Evolutionary conservation across 2,329 filamentous ascomycete species (phyloP).

Genomic region (Nemania abortiva): DNA sequence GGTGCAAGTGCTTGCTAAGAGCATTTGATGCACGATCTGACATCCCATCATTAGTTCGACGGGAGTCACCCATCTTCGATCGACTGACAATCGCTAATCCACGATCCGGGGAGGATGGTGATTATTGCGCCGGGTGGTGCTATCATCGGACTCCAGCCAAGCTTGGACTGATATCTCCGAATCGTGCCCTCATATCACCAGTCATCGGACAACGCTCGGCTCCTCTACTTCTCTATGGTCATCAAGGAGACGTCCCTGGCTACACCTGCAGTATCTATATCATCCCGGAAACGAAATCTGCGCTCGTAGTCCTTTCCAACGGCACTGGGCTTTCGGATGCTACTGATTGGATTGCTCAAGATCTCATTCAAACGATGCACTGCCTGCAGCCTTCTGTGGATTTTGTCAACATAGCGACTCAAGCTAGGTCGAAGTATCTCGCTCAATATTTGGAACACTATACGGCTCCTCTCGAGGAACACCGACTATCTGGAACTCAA

Average conservation of each 20-base stretch:
- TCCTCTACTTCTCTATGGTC: not conserved
- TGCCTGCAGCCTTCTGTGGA: not conserved
- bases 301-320: conserved; percentile 1
- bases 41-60: not conserved
- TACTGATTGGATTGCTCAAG: conserved; percentile 5
- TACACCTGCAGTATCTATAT: conserved; percentile 4
- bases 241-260: conserved; percentile 7
- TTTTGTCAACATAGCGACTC: not conserved
- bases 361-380: conserved; percentile 5
- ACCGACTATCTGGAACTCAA: not conserved
- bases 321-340: conserved; percentile 4
- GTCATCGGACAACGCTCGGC: not conserved
- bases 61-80: not conserved
- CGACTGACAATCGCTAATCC: not conserved
- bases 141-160: not conserved
- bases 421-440: not conserved
- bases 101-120: not conserved
- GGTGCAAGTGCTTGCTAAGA: not conserved
- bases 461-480: not conserved
- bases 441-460: not conserved
- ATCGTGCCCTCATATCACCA: not conserved
- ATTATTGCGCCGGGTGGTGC: conserved; percentile 5
- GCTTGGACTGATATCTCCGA: conserved; percentile 5
- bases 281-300: conserved; percentile 1
- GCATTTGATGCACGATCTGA: not conserved